Evolutionary conservation across 306 rosid species (phyloP).

Genomic region (Sophora flavescens): DNA sequence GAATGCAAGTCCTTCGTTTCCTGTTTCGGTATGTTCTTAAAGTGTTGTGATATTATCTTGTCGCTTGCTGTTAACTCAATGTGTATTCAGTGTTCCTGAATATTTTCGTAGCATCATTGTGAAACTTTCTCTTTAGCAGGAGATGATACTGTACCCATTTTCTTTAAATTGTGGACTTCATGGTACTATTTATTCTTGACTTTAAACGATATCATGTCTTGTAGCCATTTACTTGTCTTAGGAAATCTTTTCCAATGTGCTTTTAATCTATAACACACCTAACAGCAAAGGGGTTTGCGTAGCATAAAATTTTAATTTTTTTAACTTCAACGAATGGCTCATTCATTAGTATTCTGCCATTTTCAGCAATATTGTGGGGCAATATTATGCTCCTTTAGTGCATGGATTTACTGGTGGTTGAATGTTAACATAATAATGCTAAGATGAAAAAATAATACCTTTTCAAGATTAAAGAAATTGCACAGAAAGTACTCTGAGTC

Average conservation of each 20-base stretch:
- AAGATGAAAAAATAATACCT: slow-evolving; percentile 10
- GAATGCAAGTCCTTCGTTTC: slow-evolving; percentile 53
- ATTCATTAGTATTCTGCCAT: slow-evolving; percentile 23
- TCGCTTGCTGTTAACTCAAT: slow-evolving; percentile 10
- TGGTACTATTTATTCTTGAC: slow-evolving; percentile 24
- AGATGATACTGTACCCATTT: slow-evolving; percentile 8
- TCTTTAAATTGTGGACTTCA: slow-evolving; percentile 16
- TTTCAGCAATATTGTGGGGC: slow-evolving; percentile 30
- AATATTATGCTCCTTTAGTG: slow-evolving; percentile 2
- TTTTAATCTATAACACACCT: slow-evolving; percentile 1
- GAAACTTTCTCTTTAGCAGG: slow-evolving; percentile 9
- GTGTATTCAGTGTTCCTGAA: slow-evolving; percentile 17
- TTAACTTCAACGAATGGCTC: slow-evolving; percentile 15
- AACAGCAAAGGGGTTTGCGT: slow-evolving; percentile 4
- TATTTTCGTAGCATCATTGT: slow-evolving; percentile 11
- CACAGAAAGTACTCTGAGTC: slow-evolving; percentile 30
- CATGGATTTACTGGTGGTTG: slow-evolving; percentile 35
- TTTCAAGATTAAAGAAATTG: slow-evolving; percentile 35
- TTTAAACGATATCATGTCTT: neutral
- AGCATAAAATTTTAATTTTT: neutral
- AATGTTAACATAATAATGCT: slow-evolving; percentile 38
- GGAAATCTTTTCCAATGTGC: neutral
- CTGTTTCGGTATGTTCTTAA: slow-evolving; percentile 56
- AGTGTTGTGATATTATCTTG: slow-evolving; percentile 9
- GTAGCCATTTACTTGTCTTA: slow-evolving; percentile 11